A percentile compares a stretch with the other conserved stretches of the same genome.
phyloP scores from a whole-genome alignment of 2,329 filamentous ascomycete species.

The Orbilia ellipsospora region DNA sequence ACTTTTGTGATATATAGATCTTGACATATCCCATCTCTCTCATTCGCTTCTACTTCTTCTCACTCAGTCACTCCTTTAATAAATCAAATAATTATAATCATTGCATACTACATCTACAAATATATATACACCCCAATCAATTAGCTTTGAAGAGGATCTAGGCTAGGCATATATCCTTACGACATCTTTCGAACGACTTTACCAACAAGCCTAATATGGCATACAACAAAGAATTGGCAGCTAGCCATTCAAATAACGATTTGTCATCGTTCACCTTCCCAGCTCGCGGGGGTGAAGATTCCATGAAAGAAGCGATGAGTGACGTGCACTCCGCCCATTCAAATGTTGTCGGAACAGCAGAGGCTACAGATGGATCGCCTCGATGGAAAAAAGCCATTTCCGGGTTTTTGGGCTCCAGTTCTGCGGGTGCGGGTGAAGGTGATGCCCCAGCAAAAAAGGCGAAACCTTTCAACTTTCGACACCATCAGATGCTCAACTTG shows the following conservation, averaged over 20 bases:
- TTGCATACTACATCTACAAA: no score
- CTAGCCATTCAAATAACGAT: constrained; percentile 28
- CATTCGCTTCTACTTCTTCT: constrained; percentile 5
- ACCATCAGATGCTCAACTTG: constrained; percentile 76
- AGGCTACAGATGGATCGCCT: constrained; percentile 16
- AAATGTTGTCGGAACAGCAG: constrained; percentile 49
- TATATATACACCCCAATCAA: not conserved
- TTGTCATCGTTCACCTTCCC: constrained; percentile 40
- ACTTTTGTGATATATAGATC: constrained; percentile 47
- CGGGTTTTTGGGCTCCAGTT: constrained; percentile 31
- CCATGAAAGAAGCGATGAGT: constrained; percentile 32
- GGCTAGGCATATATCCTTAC: constrained; percentile 15
- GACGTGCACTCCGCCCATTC: constrained; percentile 44
- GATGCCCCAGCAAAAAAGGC: constrained; percentile 17
- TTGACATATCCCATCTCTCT: constrained; percentile 34
- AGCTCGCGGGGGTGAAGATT: constrained; percentile 15
- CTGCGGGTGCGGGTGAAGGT: not conserved
- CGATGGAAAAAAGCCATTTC: constrained; percentile 43
- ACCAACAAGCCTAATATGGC: constrained; percentile 29
- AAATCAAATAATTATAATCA: not conserved
- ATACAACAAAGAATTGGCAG: constrained; percentile 21
- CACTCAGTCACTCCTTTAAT: constrained; percentile 30
- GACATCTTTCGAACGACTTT: constrained; percentile 9
- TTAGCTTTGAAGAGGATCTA: constrained; percentile 9
- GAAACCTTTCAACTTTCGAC: constrained; percentile 62